These are phyloP conservation scores for Amaranthus hypochondriacus DNA, from an alignment of 148 eudicot species.

Conservation along the genomic window DNA sequence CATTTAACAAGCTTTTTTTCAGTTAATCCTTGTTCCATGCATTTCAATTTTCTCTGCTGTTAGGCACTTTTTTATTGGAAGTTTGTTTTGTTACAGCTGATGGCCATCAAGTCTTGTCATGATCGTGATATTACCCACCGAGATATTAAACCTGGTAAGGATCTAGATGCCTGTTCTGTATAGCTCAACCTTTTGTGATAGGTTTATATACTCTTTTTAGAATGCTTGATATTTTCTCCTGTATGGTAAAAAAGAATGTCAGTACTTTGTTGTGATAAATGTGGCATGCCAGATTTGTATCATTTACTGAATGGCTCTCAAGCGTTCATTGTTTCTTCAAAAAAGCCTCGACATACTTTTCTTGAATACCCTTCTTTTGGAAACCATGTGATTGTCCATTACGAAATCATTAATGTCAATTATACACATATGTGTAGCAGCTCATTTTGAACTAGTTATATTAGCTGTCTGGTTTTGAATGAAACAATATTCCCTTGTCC, in stretches of 20 bases:
- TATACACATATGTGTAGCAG: no score
- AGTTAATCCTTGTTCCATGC: neutral
- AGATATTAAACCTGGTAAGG: slow-evolving; percentile 98
- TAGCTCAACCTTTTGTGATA: neutral
- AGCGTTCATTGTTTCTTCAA: no score
- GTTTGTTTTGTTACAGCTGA: slow-evolving; percentile 44
- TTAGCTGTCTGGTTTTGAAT: no score
- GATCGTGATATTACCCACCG: slow-evolving; percentile 94
- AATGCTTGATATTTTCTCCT: neutral
- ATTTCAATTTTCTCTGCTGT: neutral
- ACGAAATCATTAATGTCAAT: no score
- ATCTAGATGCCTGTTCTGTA: slow-evolving; percentile 1
- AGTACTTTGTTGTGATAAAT: no score
- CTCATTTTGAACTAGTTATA: no score
- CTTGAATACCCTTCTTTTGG: no score
- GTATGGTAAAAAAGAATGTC: neutral
- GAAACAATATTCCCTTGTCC: no score
- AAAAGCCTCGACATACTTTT: no score
- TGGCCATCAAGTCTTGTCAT: slow-evolving; percentile 94
- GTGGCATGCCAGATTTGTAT: no score
- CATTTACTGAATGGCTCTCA: no score
- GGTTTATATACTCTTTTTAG: neutral
- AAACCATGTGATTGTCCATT: no score
- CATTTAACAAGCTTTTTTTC: neutral
- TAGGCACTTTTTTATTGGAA: neutral